A percentile compares a stretch with the other conserved stretches of the same genome.
Evolutionary conservation across 2,329 filamentous ascomycete species (phyloP).

Genomic region (Zarea fungicola): DNA sequence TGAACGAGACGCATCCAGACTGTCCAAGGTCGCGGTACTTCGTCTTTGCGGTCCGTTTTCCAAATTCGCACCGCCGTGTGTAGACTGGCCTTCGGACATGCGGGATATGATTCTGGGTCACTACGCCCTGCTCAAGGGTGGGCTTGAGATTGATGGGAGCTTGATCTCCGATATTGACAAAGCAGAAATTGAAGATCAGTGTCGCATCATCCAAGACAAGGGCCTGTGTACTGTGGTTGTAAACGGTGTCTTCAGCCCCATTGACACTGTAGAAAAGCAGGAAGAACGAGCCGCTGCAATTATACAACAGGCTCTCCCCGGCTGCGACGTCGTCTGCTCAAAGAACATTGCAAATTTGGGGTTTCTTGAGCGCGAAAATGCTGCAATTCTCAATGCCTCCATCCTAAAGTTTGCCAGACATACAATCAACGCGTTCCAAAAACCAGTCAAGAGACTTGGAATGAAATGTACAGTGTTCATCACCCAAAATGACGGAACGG

Average conservation of each 20-base stretch:
- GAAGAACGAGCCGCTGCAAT: constrained; percentile 43
- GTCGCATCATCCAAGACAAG: constrained; percentile 32
- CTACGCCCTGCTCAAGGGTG: constrained; percentile 41
- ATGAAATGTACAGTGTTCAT: constrained; percentile 53
- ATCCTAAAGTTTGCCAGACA: constrained; percentile 52
- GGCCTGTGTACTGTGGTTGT: constrained; percentile 44
- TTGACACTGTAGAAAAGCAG: constrained; percentile 43
- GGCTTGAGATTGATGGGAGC: constrained; percentile 46
- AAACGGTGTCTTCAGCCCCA: constrained; percentile 47
- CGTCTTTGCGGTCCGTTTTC: constrained; percentile 51
- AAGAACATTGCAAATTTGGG: constrained; percentile 48
- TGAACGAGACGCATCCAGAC: constrained; percentile 43
- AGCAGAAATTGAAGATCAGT: constrained; percentile 34
- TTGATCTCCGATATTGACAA: constrained; percentile 42
- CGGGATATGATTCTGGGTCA: constrained; percentile 41
- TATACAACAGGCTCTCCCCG: constrained; percentile 34
- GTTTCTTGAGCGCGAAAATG: constrained; percentile 60
- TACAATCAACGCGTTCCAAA: constrained; percentile 52
- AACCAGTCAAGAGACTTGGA: constrained; percentile 44
- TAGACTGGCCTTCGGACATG: constrained; percentile 49
- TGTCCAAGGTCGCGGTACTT: constrained; percentile 48
- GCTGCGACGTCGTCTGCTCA: constrained; percentile 43
- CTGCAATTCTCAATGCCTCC: constrained; percentile 58
- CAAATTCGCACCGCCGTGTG: constrained; percentile 43
- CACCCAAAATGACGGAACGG: constrained; percentile 59